Base-by-base conservation (phyloP, 768 basidiomycete species). In the Termitomyces eurrhizus region DNA sequence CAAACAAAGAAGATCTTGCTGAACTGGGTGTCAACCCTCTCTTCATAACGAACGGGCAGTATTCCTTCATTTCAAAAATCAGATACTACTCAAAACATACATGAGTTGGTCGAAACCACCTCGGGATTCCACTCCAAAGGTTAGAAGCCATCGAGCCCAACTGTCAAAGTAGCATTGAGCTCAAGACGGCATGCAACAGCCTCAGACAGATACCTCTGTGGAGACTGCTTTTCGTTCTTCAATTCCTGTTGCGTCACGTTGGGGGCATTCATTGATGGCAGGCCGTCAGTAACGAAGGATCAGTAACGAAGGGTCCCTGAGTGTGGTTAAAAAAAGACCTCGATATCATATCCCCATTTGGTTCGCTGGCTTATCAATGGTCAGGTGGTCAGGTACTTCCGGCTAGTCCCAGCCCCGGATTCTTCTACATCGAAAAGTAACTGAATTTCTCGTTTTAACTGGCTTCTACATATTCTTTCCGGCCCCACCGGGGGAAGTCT, bases 1-100 rank as follows among this genome's bases (percentile, higher is more conserved):
- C 87, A 92, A 9, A 90, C 78, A 72, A 90, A 90, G 75, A 91
- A 90, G 32, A 89, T 78, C 64, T 89, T 89, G 71, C 75, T 82
- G 66, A 82, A 83, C 54, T 84, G 84, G 9, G 77, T 80, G 63
- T 87, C 87, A 7, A 74, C 83, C 42, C 88, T 80, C 57, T 84
- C 77, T 48, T 84, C 81, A 13, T 74, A 62, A 2, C 81, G 75
- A 0, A 88, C 83, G 12, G 88, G 89, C 29, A 78, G 69, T 39
- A 83, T 83, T 0, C 87, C 86, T 80, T 57, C 7, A 21, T 26
- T 11, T n/a, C 13, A 32, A 11, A 6, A 18, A 35, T 54, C 11
- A 52, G 55, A 21, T 21, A n/a, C 3, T 24, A 45, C 7, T 37
- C 50, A 58, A 58, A 32, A 32, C 29, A n/a, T 12, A 46, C 26